Evolutionary conservation across 2,329 filamentous ascomycete species (phyloP).

Genomic region (Colletotrichum ledebouriae): DNA sequence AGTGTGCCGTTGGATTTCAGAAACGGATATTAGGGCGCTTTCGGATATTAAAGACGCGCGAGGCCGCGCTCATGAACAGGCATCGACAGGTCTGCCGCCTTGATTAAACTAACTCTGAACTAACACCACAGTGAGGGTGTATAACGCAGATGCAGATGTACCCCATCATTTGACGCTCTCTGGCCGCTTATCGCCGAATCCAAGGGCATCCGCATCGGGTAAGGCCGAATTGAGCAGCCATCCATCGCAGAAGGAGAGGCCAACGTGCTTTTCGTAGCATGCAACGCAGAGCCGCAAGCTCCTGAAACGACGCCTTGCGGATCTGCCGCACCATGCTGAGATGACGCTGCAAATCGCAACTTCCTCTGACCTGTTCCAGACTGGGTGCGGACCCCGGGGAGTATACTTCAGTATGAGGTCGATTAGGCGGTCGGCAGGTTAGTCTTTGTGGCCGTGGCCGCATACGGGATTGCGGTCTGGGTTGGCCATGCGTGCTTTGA

Average conservation of each 20-base stretch:
- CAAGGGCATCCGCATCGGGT: background rate
- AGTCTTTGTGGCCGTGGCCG: background rate
- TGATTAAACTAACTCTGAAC: no score
- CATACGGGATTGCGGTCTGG: background rate
- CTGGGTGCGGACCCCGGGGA: background rate
- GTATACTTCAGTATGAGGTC: background rate
- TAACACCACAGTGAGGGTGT: background rate
- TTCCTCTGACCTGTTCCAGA: background rate
- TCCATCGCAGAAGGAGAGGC: background rate
- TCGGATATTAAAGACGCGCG: background rate
- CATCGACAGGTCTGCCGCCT: background rate
- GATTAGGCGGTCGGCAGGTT: conserved; percentile 1
- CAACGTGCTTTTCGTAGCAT: conserved; percentile 1
- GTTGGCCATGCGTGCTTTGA: conserved; percentile 4
- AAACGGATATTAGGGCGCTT: background rate
- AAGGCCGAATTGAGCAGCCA: conserved; percentile 6
- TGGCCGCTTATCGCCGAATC: background rate
- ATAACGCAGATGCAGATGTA: background rate
- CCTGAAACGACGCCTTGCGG: background rate
- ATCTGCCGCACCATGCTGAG: background rate
- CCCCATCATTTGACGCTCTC: background rate
- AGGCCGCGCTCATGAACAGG: background rate
- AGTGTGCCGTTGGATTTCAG: background rate
- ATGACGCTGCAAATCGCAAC: background rate
- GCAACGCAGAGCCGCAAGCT: background rate